Percentiles rank a stretch among this genome's conserved stretches.
Evolutionary conservation across 2,329 filamentous ascomycete species (phyloP).

Genomic region (Talaromyces islandicus): DNA sequence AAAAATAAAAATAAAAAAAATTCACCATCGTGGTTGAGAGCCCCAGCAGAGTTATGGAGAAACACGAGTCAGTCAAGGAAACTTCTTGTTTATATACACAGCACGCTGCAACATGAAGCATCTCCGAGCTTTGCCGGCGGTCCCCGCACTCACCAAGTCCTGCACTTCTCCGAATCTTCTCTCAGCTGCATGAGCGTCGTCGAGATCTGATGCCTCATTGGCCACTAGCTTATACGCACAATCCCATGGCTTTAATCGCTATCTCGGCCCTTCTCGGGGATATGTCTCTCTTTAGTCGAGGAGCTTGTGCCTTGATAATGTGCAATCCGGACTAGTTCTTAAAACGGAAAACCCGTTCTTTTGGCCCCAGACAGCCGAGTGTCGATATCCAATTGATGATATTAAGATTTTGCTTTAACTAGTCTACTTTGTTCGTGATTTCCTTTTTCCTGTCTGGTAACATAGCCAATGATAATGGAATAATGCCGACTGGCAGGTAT

Average conservation of each 20-base stretch:
- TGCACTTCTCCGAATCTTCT: not conserved
- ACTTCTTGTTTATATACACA: not conserved
- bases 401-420: not conserved
- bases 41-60: not conserved
- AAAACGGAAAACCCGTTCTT: not conserved
- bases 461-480: not conserved
- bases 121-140: not conserved
- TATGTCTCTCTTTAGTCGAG: not conserved
- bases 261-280: not conserved
- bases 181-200: not conserved
- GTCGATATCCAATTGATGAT: not conserved
- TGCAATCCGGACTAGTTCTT: not conserved
- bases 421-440: not conserved
- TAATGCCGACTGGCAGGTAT: not conserved
- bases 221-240: not conserved
- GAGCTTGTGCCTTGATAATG: not conserved
- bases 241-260: not conserved
- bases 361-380: not conserved
- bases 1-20: no score
- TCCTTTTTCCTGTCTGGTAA: no score
- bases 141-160: not conserved
- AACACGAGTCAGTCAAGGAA: not conserved
- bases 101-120: not conserved
- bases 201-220: not conserved
- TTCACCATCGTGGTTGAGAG: not conserved